phyloP scores from a whole-genome alignment of 139 green algal species.

The Micromonas commoda region DNA sequence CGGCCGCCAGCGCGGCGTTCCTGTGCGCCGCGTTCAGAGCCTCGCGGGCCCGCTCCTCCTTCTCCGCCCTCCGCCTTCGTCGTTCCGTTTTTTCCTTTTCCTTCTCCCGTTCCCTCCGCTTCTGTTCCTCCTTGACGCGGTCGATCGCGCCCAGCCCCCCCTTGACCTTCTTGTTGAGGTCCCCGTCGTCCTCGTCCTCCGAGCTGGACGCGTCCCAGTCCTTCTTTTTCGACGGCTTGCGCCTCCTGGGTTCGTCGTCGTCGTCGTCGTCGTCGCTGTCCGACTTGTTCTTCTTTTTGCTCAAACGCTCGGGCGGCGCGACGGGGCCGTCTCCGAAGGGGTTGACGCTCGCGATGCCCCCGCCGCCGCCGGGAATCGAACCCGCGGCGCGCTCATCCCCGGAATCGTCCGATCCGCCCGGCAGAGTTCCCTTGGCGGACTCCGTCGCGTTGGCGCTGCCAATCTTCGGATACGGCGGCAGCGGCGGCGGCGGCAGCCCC shows the following conservation, averaged over 20 bases:
- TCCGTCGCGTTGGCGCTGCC: too few relatives aligned
- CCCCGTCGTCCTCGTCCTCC: neutral
- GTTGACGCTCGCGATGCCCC: neutral
- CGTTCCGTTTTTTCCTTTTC: slow-evolving; percentile 6
- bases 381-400: too few relatives aligned
- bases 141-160: neutral
- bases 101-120: neutral
- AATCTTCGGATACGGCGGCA: neutral
- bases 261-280: neutral
- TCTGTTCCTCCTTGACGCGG: slow-evolving; percentile 1
- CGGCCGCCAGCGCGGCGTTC: too few relatives aligned
- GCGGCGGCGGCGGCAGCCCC: neutral
- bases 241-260: neutral
- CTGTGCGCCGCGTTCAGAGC: neutral
- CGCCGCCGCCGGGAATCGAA: neutral
- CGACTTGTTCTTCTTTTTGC: neutral
- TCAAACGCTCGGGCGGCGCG: too few relatives aligned
- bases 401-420: too few relatives aligned
- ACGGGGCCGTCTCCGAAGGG: too few relatives aligned
- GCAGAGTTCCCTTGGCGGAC: too few relatives aligned
- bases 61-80: neutral
- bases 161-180: neutral
- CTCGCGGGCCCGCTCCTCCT: neutral
- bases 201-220: neutral
- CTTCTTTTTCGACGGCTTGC: neutral